Base-by-base conservation (phyloP, 768 basidiomycete species). In the Collybia sp. region DNA sequence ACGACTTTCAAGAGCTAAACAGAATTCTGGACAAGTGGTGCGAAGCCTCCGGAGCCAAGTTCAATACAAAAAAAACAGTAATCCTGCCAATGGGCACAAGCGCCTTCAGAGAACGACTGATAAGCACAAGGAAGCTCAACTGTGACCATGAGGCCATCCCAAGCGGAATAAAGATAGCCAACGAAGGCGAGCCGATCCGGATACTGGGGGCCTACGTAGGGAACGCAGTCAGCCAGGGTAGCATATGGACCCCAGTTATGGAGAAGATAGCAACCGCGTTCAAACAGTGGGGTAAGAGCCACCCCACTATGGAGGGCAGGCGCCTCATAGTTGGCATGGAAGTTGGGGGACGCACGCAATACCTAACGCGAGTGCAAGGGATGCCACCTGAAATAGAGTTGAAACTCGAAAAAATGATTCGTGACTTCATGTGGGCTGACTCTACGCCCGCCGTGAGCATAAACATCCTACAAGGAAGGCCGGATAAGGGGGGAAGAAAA, bases 11-110 rank as follows among this genome's bases (percentile, higher is more conserved):
- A 0, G 47, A 46, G 0, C 60, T 76, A 0, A 30, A 52, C 2
- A 1, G 30, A 0, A 58, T 74, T 1, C 68, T 75, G 0, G 20
- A 59, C 0, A 36, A 31, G 0, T 78, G 75, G 75, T 77, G 70
- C 47, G n/a, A 12, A 0, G 69, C 63, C 3, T 68, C 68, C 6
- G 53, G 61, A 0, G 73, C 72, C 0, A 68, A 65, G 34, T 76
- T 75, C 51, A 77, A 75, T 43, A 45, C 54, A 0, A 40, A 43
- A 0, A 77, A 77, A 51, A 75, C 72, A 0, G 62, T 66, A 31
- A 49, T 71, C 1, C 56, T 73, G 1, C 70, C 68, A 0, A 54
- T 71, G 0, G 69, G 72, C 0, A 33, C 46, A 2, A 30, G 25
- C 3, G 40, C 43, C 3, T 61, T 53, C 51, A 44, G 63, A n/a